Evolutionary conservation across 371 early-diverging fungal genomes (phyloP).

Genomic region (Zychaea mexicana): DNA sequence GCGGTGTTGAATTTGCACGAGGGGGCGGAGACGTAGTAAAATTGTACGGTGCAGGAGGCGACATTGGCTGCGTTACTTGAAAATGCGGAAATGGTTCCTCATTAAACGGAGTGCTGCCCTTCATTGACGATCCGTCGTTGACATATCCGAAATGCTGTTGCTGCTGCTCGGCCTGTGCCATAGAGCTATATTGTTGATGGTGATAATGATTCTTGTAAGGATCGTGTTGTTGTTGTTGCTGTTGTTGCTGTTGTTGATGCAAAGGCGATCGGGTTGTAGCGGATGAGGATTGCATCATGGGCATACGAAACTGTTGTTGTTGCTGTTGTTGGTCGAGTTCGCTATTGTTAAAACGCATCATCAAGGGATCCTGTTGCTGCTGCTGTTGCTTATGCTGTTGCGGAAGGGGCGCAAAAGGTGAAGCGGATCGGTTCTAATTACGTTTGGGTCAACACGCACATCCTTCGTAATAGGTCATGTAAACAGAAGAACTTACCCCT

Average conservation of each 20-base stretch:
- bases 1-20: slow-evolving; percentile 49
- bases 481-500: slow-evolving; percentile 9
- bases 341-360: slow-evolving; percentile 8
- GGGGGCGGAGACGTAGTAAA: slow-evolving; percentile 36
- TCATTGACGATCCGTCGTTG: neutral
- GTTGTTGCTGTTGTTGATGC: neutral
- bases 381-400: slow-evolving; percentile 2
- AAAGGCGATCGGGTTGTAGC: slow-evolving; percentile 4
- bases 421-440: neutral
- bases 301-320: neutral
- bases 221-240: neutral
- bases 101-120: neutral
- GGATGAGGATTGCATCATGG: slow-evolving; percentile 11
- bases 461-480: no score
- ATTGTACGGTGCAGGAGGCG: slow-evolving; percentile 36
- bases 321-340: neutral
- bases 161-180: slow-evolving; percentile 5
- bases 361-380: slow-evolving; percentile 7
- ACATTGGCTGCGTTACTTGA: slow-evolving; percentile 16
- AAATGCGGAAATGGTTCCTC: slow-evolving; percentile 3
- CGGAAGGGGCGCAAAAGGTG: slow-evolving; percentile 8
- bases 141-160: neutral
- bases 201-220: neutral
- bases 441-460: no score
- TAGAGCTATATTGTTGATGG: no score